Evolutionary conservation across 106 monocot species (phyloP).

Genomic region (Agapanthus africanus): DNA sequence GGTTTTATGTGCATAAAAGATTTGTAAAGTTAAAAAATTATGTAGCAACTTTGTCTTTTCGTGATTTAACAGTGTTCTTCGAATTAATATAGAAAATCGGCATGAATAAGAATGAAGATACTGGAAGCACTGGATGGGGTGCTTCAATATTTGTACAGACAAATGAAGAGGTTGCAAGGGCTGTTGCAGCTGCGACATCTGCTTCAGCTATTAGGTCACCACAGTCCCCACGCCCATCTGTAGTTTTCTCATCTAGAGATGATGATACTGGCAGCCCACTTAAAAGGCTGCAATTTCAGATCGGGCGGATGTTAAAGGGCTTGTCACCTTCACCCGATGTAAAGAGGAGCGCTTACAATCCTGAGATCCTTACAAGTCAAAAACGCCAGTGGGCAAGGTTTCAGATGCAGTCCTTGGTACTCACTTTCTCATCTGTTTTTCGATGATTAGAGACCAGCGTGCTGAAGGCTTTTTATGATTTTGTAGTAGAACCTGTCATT

Average conservation of each 20-base stretch:
- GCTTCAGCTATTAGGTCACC: slow-evolving; percentile 24
- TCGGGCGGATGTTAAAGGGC: slow-evolving; percentile 60
- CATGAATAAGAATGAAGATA: slow-evolving; percentile 65
- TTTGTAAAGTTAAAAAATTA: background rate
- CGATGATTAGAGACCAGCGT: background rate
- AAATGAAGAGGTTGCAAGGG: slow-evolving; percentile 60
- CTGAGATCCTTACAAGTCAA: slow-evolving; percentile 88
- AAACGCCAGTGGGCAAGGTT: slow-evolving; percentile 95
- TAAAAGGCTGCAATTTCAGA: slow-evolving; percentile 70
- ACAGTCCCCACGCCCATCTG: slow-evolving; percentile 54
- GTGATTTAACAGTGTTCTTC: background rate
- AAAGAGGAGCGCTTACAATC: slow-evolving; percentile 72
- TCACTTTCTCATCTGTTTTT: slow-evolving; percentile 11
- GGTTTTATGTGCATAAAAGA: background rate
- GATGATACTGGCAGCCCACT: slow-evolving; percentile 51
- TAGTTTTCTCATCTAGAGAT: slow-evolving; percentile 74
- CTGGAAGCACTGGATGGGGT: slow-evolving; percentile 51
- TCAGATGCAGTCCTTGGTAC: slow-evolving; percentile 69
- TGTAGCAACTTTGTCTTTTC: background rate
- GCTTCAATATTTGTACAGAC: slow-evolving; percentile 55
- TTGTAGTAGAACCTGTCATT: background rate
- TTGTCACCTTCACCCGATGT: slow-evolving; percentile 70
- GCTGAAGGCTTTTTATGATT: background rate
- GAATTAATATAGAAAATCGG: background rate
- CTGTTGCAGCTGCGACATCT: slow-evolving; percentile 55